Base-by-base conservation (phyloP, 306 rosid species). In the Dryas octopetala region DNA sequence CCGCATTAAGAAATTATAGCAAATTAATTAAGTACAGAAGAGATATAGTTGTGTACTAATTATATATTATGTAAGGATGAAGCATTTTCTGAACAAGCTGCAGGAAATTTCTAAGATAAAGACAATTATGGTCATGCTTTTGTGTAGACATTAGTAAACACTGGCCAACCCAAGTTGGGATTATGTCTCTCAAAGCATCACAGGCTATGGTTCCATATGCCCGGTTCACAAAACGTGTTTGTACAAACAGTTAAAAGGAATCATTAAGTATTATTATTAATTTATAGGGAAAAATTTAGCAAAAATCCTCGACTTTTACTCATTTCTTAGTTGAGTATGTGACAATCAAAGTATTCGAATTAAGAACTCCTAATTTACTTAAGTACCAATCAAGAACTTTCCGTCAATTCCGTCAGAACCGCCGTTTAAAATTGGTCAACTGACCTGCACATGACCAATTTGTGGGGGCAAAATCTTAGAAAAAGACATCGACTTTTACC, bases 211-310 rank as follows among this genome's bases (percentile, higher is more conserved):
- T 32, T 32, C 3, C 16, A 9, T 3, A 26, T 71, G 23, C 23
- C 23, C 23, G 48, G 70, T 73, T 76, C 49, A 51, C 45, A 80
- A 78, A 83, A 23, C 23, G 23, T 23, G 23, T 23, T 38, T 73
- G 82, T 86, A 83, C 86, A 68, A 81, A 81, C 80, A 83, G 71
- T 75, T 13, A 62, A 14, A 14, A 58, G 63, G 81, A 78, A 65
- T 72, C 80, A 59, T 54, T 49, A 15, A 64, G 61, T 46, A 70
- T 9, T 38, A 23, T 23, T 23, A 23, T 23, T 23, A 23, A 23
- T 23, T 23, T 23, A 23, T 23, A 23, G 23, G 23, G 23, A 23
- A 23, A 0, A 23, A 0, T 23, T 23, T 23, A 23, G 23, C 23
- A 23, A 23, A 23, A 23, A 23, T 23, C 23, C 23, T 23, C 1